Evolutionary conservation across 78 protist genomes (phyloP), one percentile per base, ranked within the genome.

Genomic region (Thecamonas trahens): DNA sequence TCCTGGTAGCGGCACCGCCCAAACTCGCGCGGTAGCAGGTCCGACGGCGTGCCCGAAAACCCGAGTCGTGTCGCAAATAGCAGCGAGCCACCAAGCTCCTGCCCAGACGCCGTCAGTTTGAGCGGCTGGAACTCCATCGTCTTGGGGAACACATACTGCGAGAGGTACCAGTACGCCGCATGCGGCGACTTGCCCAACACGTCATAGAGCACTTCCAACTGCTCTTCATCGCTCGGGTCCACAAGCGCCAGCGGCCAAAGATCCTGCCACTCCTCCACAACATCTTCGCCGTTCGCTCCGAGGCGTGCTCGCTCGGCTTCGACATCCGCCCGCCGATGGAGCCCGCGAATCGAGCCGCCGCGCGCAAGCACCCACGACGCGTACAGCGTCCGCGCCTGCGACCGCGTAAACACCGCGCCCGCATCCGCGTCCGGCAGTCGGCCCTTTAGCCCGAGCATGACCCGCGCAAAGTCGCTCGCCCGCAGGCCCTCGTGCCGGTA

Each of bases 31-130:
- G 92, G 92, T n/a, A 87, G 65, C 28, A 87, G 78, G 60, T 81
- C 74, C 13, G 80, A 70, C 28, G 92, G 92, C 42, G 92, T 87
- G 49, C 92, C 92, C 8, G 72, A 68, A 61, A 86, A 86, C 9
- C 85, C 85, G 29, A 81, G 32, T 1, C 92, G 78, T 7, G 75
- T 53, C 4, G 38, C 47, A 55, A 79, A 85, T 64, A 85, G 76
- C 28, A 75, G 14, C 49, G 15, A 15, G 49, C 76, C 35, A 13
- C 90, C 90, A 0, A 84, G 79, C 53, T 84, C 90, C 40, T 77
- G 83, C n/a, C 90, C 90, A 17, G 70, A 74, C 18, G 90, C 83
- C 17, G 50, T 28, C 40, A 84, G 26, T 77, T 84, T 84, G 35
- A 61, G 26, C 42, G 67, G 15, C 40, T 83, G 84, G 67, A 63